These are phyloP conservation scores for Bryoerythrophyllum caledonicum DNA, from an alignment of 225 moss, liverwort and hornwort species.

Conservation along the genomic window DNA sequence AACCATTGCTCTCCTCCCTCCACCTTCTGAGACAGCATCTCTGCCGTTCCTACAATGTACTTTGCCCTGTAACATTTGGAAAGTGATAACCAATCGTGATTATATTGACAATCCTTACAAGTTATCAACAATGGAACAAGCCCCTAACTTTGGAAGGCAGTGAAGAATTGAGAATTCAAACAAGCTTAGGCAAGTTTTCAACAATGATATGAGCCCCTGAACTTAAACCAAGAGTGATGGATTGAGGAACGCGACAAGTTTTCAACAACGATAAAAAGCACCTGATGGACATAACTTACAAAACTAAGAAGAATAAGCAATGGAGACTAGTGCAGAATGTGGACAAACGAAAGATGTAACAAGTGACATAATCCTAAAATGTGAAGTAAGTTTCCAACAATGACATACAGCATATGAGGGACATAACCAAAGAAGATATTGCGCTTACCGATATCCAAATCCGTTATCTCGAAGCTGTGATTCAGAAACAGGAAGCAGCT, in stretches of 20 bases:
- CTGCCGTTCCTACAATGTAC: constrained; percentile 75
- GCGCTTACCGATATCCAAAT: constrained; percentile 87
- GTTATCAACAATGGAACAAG: background rate
- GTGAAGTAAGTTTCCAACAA: too few relatives aligned
- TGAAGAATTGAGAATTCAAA: too few relatives aligned
- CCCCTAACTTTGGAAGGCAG: background rate
- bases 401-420: too few relatives aligned
- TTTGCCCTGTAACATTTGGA: constrained; percentile 59
- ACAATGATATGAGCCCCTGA: too few relatives aligned
- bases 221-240: too few relatives aligned
- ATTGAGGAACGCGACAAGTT: too few relatives aligned
- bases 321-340: background rate
- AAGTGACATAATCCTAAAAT: background rate
- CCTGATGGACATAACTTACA: too few relatives aligned
- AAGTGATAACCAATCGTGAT: too few relatives aligned
- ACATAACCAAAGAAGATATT: too few relatives aligned
- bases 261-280: too few relatives aligned
- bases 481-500: constrained; percentile 64
- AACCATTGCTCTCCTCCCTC: constrained; percentile 89
- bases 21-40: constrained; percentile 62
- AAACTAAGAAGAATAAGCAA: too few relatives aligned
- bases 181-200: too few relatives aligned
- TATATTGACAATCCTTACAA: background rate
- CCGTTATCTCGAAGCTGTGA: constrained; percentile 73
- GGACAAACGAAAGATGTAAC: background rate